phyloP scores from a whole-genome alignment of 2,329 filamentous ascomycete genomes.

The Aspergillus unguis region DNA sequence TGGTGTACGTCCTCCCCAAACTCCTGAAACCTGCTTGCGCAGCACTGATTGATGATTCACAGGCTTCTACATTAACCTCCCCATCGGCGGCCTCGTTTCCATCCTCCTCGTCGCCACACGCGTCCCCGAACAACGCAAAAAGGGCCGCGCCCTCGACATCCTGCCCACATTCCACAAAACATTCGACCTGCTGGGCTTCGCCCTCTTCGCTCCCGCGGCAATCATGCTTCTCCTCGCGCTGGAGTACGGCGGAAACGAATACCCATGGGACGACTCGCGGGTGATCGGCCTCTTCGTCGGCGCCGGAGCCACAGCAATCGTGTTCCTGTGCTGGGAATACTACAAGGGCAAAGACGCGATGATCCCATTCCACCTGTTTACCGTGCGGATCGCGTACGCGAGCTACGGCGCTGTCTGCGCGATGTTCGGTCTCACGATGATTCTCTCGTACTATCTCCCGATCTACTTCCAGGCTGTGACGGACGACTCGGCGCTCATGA shows the following conservation, averaged over 20 bases:
- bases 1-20: conserved; percentile 4
- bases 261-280: conserved; percentile 48
- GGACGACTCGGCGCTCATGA: conserved; percentile 24
- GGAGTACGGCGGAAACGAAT: conserved; percentile 55
- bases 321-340: conserved; percentile 16
- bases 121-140: not conserved
- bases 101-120: not conserved
- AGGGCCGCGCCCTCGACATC: not conserved
- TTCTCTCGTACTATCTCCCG: conserved; percentile 20
- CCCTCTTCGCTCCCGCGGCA: conserved; percentile 51
- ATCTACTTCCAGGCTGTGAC: conserved; percentile 49
- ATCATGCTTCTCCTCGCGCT: conserved; percentile 55
- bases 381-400: conserved; percentile 16
- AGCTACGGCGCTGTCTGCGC: conserved; percentile 25
- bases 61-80: conserved; percentile 12
- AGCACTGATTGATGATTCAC: too few relatives aligned
- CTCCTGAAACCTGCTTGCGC: too few relatives aligned
- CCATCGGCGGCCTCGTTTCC: not conserved
- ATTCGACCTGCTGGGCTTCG: conserved; percentile 50
- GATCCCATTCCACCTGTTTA: conserved; percentile 12
- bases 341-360: conserved; percentile 15
- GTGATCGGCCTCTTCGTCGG: conserved; percentile 41
- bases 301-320: conserved; percentile 10
- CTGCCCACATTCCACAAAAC: not conserved
- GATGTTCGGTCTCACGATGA: not conserved